Evolutionary conservation across 768 basidiomycete species (phyloP).

Genomic region (Suillus brevipes): DNA sequence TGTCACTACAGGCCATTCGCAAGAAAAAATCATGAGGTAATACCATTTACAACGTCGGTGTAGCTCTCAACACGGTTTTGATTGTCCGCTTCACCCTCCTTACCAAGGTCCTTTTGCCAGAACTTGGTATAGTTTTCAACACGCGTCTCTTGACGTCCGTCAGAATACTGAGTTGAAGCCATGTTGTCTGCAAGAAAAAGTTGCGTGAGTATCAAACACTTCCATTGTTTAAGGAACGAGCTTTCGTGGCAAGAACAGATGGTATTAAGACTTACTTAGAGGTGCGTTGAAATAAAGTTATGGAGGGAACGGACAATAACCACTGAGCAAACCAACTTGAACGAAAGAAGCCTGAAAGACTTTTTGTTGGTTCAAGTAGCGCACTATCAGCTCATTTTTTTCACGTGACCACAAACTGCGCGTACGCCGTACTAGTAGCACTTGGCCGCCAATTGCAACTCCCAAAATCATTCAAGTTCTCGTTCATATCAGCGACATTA

Average conservation of each 20-base stretch:
- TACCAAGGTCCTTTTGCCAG: constrained; percentile 84
- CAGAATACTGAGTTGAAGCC: constrained; percentile 36
- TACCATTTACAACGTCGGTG: constrained; percentile 92
- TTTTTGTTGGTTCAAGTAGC: not conserved
- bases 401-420: not conserved
- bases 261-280: not conserved
- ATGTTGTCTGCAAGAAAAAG: constrained; percentile 3
- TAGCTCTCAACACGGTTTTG: constrained; percentile 79
- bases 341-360: not conserved
- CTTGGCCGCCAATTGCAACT: too few species aligned
- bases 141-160: constrained; percentile 65
- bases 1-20: not conserved
- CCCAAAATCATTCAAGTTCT: too few species aligned
- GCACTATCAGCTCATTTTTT: not conserved
- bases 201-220: not conserved
- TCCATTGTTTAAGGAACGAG: not conserved
- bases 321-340: not conserved
- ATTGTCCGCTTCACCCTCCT: constrained; percentile 67
- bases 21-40: constrained; percentile 3
- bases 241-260: not conserved
- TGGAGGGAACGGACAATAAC: not conserved
- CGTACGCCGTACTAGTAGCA: too few species aligned
- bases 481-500: too few species aligned
- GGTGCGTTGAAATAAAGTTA: not conserved
- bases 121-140: constrained; percentile 86